phyloP scores from a whole-genome alignment of 2,329 filamentous ascomycete species.

The Diplodia sapinea region DNA sequence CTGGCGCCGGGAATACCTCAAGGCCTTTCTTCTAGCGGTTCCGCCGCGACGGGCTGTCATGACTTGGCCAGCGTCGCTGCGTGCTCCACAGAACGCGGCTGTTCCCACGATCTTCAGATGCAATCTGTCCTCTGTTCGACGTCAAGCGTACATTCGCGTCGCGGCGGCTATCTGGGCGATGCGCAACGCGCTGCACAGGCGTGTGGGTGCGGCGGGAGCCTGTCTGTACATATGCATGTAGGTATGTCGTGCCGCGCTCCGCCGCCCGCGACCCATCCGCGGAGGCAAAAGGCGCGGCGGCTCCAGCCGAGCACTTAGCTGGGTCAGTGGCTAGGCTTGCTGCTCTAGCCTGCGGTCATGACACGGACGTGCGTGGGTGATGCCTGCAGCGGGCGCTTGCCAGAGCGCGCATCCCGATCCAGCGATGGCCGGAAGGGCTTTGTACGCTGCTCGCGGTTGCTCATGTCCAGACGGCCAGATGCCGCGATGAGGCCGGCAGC shows the following conservation, averaged over 20 bases:
- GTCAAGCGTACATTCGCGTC: constrained; percentile 25
- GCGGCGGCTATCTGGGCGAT: constrained; percentile 26
- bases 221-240: constrained; percentile 32
- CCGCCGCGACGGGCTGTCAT: constrained; percentile 18
- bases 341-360: constrained; percentile 13
- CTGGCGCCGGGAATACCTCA: constrained; percentile 28
- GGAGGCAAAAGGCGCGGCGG: constrained; percentile 28
- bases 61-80: neutral
- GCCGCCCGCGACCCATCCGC: constrained; percentile 19
- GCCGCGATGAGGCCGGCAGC: constrained; percentile 26
- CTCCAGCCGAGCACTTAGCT: constrained; percentile 28
- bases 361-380: constrained; percentile 20
- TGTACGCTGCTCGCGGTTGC: constrained; percentile 29
- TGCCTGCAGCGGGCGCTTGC: constrained; percentile 19
- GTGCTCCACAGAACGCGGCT: constrained; percentile 18
- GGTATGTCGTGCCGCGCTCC: constrained; percentile 31
- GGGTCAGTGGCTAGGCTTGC: constrained; percentile 23
- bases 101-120: constrained; percentile 28
- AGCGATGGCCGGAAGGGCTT: constrained; percentile 15
- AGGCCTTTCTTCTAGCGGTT: constrained; percentile 16
- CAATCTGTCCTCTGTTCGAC: constrained; percentile 28
- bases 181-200: constrained; percentile 22
- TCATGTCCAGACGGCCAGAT: constrained; percentile 26
- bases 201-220: constrained; percentile 28
- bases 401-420: constrained; percentile 19